Base-by-base conservation (phyloP, 257 asterid species). In the Primulina tabacum region DNA sequence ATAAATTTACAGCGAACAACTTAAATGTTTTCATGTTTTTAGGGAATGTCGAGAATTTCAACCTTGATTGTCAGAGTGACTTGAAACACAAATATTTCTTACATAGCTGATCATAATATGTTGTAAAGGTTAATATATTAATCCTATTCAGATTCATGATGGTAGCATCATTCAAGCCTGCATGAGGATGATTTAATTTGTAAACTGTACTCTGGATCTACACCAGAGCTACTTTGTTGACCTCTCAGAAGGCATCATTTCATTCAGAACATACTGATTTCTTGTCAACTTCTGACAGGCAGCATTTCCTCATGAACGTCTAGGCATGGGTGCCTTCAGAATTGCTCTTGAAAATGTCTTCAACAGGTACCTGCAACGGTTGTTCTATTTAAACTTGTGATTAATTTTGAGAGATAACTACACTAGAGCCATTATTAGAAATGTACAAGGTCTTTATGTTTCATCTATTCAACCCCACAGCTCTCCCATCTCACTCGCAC, bases 241-340 rank as follows among this genome's bases (percentile, higher is more conserved):
- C n/a, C 62, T 65, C 66, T 58, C 11, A 4, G 60, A 55, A 62
- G 68, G 68, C 53, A 64, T 59, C 64, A 26, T 30, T 35, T 65
- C 50, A 34, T 61, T 64, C 33, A 74, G 60, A 53, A 62, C 55
- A 6, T 75, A 43, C 20, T 58, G 63, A 74, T 60, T 3, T 17
- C 21, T 20, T 67, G 64, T 63, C 67, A 28, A 67, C 64, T 64
- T 30, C 62, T 64, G 69, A 65, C 79, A 87, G 90, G 93, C 90
- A 65, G 88, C 88, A 29, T 87, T 87, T 79, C 89, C 90, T 47
- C 79, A 82, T 3, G 82, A 87, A 80, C 89, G 90, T 56, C 89
- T 87, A 60, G 92, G 92, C 69, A 78, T 84, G 82, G 92, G 92
- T 56, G 89, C 92, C 64, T 86, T 86, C 72, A 80, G 89, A 71